Evolutionary conservation across 352 stramenopile genomes (phyloP).

Genomic region (Elongisporangium prolatum): DNA sequence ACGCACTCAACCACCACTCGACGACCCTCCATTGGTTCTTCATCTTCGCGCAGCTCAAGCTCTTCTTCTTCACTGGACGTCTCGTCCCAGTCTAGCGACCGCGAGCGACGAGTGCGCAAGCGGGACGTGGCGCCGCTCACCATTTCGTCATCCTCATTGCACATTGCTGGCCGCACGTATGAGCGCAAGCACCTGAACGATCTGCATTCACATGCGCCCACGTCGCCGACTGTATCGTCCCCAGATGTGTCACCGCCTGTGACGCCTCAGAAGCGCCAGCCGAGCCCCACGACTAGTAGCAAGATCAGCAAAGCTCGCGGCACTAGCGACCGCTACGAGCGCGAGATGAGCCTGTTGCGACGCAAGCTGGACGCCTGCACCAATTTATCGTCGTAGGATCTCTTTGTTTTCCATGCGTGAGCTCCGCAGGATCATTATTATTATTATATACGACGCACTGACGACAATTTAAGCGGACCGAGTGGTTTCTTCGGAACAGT

Average conservation of each 20-base stretch:
- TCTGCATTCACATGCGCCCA: slow-evolving; percentile 25
- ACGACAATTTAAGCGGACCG: not conserved
- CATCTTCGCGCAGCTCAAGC: slow-evolving; percentile 2
- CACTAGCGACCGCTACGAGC: slow-evolving; percentile 36
- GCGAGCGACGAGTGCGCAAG: slow-evolving; percentile 18
- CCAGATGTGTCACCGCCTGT: slow-evolving; percentile 40
- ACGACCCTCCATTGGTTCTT: not conserved
- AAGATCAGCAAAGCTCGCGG: slow-evolving; percentile 5
- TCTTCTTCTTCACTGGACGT: slow-evolving; percentile 3
- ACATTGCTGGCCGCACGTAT: slow-evolving; percentile 7
- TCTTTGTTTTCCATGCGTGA: not conserved
- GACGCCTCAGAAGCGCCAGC: slow-evolving; percentile 19
- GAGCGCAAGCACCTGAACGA: slow-evolving; percentile 22
- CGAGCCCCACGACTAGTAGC: slow-evolving; percentile 9
- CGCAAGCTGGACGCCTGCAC: slow-evolving; percentile 62
- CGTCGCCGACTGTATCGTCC: slow-evolving; percentile 51
- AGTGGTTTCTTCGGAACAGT: no score
- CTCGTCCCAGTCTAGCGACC: slow-evolving; percentile 6
- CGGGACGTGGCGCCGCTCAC: slow-evolving; percentile 15
- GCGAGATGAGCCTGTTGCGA: slow-evolving; percentile 46
- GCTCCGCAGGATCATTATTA: not conserved
- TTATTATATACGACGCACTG: not conserved
- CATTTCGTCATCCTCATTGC: slow-evolving; percentile 6
- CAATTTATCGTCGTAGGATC: not conserved
- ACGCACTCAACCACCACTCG: slow-evolving; percentile 2